Evolutionary conservation across 305 asterid species (phyloP).

Genomic region (Solanum hybrid): DNA sequence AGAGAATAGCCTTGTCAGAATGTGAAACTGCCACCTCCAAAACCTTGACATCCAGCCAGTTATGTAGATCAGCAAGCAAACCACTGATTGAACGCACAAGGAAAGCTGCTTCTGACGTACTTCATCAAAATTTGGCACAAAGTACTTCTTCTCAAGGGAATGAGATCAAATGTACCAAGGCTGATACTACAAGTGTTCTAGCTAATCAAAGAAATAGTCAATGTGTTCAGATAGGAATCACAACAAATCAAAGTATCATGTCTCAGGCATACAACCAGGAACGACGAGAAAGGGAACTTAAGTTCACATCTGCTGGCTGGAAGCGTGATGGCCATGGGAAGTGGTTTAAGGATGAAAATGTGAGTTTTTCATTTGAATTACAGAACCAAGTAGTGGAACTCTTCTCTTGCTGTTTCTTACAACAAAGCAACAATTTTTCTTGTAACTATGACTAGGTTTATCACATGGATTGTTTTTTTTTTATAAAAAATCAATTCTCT

Average conservation of each 20-base stretch:
- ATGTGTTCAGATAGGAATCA: conserved; percentile 15
- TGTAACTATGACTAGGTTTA: neutral
- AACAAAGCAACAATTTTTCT: neutral
- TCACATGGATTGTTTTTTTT: neutral
- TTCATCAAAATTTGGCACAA: conserved; percentile 12
- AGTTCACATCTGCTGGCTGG: conserved; percentile 80
- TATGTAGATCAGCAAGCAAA: conserved; percentile 13
- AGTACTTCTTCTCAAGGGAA: neutral
- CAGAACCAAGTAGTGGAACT: neutral
- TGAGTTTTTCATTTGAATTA: conserved; percentile 21
- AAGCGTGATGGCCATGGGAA: conserved; percentile 59
- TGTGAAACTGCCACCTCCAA: conserved; percentile 14
- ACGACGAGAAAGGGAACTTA: conserved; percentile 45
- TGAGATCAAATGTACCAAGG: conserved; percentile 15
- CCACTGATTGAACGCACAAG: conserved; percentile 37
- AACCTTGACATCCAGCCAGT: conserved; percentile 4
- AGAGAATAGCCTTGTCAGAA: conserved; percentile 41
- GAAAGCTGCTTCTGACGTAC: conserved; percentile 41
- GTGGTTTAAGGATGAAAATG: conserved; percentile 81
- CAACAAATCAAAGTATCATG: neutral
- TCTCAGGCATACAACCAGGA: conserved; percentile 22
- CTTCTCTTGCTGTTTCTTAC: neutral
- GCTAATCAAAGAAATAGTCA: conserved; percentile 11
- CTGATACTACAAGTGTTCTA: conserved; percentile 5
- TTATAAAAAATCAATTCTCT: neutral